phyloP scores from a whole-genome alignment of 768 basidiomycete genomes.

The Tulasnella calospora region DNA sequence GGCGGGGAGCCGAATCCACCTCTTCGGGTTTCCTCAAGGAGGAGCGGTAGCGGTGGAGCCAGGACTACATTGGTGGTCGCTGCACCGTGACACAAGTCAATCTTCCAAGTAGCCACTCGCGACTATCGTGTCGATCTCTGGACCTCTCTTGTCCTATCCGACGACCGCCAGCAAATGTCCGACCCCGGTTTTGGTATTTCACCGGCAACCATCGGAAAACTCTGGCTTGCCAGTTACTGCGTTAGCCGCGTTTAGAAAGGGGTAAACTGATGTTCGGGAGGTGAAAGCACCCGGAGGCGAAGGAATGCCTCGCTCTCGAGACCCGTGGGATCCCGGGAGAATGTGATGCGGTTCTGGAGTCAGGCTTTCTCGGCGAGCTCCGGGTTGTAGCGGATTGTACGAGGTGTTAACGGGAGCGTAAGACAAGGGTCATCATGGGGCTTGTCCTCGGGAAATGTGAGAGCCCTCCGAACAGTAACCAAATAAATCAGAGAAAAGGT shows the following conservation, averaged over 20 bases:
- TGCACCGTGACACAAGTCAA: slow-evolving; percentile 28
- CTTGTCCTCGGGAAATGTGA: not conserved
- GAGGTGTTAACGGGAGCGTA: slow-evolving; percentile 43
- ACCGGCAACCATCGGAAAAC: slow-evolving; percentile 49
- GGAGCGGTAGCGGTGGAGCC: slow-evolving; percentile 72
- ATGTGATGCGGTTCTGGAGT: slow-evolving; percentile 86
- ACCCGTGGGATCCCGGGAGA: slow-evolving; percentile 82
- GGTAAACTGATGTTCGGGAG: slow-evolving; percentile 47
- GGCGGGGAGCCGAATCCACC: slow-evolving; percentile 64
- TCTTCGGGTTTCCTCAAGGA: slow-evolving; percentile 87
- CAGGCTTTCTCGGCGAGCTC: slow-evolving; percentile 53
- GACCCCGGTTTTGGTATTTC: slow-evolving; percentile 59
- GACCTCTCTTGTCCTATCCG: slow-evolving; percentile 74
- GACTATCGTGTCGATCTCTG: slow-evolving; percentile 63
- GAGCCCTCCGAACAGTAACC: not conserved
- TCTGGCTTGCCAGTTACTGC: slow-evolving; percentile 39
- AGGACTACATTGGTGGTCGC: slow-evolving; percentile 53
- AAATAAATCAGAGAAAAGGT: not conserved
- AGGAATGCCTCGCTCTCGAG: slow-evolving; percentile 71
- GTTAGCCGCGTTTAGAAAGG: slow-evolving; percentile 56
- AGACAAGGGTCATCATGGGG: not conserved
- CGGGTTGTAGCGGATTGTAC: slow-evolving; percentile 50
- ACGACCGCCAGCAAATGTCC: slow-evolving; percentile 47
- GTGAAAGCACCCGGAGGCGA: slow-evolving; percentile 39
- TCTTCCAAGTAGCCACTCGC: slow-evolving; percentile 44